Conservation (phyloP, 257 asterid genomes). For the Euphrasia confusa region DNA sequence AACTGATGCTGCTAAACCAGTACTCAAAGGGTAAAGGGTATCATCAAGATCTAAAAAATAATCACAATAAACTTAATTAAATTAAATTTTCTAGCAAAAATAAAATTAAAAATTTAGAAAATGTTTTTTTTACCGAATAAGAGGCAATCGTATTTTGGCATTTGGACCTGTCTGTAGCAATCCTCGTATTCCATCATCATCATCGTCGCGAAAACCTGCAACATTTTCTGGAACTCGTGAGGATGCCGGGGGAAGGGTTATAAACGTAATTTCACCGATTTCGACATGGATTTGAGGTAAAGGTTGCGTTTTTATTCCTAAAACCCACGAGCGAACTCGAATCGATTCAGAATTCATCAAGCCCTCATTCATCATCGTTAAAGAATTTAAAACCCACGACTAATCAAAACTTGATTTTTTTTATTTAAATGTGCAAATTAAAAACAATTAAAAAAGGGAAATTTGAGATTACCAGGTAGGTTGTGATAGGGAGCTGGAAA, state of each 20-base stretch:
- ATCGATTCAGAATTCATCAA: no score
- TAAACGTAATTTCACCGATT: slow-evolving; percentile 23
- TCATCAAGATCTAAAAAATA: slow-evolving; percentile 72
- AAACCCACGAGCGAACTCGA: neutral
- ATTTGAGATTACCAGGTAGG: slow-evolving; percentile 39
- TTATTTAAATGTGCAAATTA: slow-evolving; percentile 16
- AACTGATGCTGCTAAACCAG: slow-evolving; percentile 65
- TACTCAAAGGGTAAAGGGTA: slow-evolving; percentile 83
- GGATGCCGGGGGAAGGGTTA: slow-evolving; percentile 26
- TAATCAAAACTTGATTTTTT: slow-evolving; percentile 5
- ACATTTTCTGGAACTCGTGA: slow-evolving; percentile 27
- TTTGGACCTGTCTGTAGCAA: slow-evolving; percentile 58
- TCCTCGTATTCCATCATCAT: slow-evolving; percentile 68
- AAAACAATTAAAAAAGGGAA: slow-evolving; percentile 12
- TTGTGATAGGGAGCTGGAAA: slow-evolving; percentile 23
- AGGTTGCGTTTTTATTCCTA: no score
- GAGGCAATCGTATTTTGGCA: slow-evolving; percentile 83
- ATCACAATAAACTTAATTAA: neutral
- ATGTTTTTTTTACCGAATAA: slow-evolving; percentile 59
- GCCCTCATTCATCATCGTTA: neutral
- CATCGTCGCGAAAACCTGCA: slow-evolving; percentile 23
- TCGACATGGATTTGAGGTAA: no score
- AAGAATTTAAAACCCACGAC: neutral
- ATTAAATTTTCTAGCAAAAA: neutral
- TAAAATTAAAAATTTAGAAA: no score